Percentiles rank a stretch among this genome's conserved stretches.
These are phyloP conservation scores for Phanerochaete carnosa DNA, from an alignment of 768 basidiomycete species.

Conservation along the genomic window DNA sequence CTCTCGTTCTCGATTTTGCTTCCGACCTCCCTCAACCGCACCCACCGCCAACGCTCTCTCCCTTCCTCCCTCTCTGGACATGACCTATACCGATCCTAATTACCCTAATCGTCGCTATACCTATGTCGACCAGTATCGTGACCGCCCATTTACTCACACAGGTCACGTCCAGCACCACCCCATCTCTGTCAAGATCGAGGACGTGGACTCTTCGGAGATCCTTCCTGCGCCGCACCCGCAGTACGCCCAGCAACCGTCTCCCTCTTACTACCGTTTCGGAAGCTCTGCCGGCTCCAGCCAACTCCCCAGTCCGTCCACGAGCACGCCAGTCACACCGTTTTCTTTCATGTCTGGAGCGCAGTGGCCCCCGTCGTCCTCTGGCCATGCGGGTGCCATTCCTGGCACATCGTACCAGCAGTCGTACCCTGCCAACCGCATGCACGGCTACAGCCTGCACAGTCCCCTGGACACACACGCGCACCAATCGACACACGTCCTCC, in stretches of 20 bases:
- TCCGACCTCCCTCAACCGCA: constrained; percentile 2
- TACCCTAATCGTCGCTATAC: constrained; percentile 15
- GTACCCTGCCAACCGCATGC: constrained; percentile 15
- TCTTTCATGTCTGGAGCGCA: constrained; percentile 21
- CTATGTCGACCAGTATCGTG: constrained; percentile 12
- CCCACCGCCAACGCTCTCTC: not conserved
- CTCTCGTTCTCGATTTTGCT: constrained; percentile 2
- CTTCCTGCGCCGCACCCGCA: constrained; percentile 7
- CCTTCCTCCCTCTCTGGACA: constrained; percentile 1
- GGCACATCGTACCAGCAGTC: constrained; percentile 17
- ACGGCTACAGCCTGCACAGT: constrained; percentile 14
- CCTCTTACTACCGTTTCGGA: constrained; percentile 12
- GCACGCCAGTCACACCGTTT: constrained; percentile 20
- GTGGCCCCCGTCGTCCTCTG: constrained; percentile 15
- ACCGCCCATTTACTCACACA: constrained; percentile 5
- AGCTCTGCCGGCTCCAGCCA: constrained; percentile 4
- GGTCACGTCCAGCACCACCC: constrained; percentile 7
- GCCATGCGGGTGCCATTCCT: constrained; percentile 15
- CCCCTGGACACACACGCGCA: constrained; percentile 12
- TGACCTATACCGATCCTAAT: constrained; percentile 17
- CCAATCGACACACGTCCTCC: constrained; percentile 16
- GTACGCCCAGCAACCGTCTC: constrained; percentile 2
- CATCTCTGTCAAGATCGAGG: constrained; percentile 13
- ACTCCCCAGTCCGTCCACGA: constrained; percentile 16
- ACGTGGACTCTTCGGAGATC: constrained; percentile 12